A percentile compares a stretch with the other conserved stretches of the same genome.
Evolutionary conservation across 2,329 filamentous ascomycete species (phyloP).

Genomic region (Fusarium udum): DNA sequence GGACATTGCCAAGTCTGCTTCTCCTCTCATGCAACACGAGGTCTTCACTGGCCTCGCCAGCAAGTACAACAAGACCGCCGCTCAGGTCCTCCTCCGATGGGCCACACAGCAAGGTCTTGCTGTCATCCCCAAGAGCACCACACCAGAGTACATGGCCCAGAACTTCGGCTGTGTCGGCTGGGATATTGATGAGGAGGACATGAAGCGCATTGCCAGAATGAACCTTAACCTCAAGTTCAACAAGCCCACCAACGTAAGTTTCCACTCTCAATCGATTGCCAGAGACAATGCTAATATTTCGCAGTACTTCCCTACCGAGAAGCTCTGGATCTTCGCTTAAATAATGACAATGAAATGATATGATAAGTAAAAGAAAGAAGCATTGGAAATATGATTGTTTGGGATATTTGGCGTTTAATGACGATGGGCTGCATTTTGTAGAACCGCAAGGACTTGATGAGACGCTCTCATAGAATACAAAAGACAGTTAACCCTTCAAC

Average conservation of each 20-base stretch:
- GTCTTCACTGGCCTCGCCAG: conserved; percentile 71
- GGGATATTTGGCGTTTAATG: conserved; percentile 43
- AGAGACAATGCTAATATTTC: conserved; percentile 13
- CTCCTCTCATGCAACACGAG: conserved; percentile 76
- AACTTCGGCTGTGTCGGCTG: conserved; percentile 75
- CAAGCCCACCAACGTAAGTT: conserved; percentile 74
- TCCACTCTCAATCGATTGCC: too few species aligned
- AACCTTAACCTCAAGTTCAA: conserved; percentile 78
- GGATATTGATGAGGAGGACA: conserved; percentile 71
- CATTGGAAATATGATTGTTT: conserved; percentile 33
- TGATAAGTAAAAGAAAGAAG: conserved; percentile 33
- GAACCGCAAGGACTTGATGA: conserved; percentile 33
- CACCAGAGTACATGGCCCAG: conserved; percentile 61
- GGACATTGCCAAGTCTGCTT: conserved; percentile 64
- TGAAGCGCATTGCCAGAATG: conserved; percentile 72
- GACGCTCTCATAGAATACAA: conserved; percentile 40
- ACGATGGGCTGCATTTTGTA: conserved; percentile 39
- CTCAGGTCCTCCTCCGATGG: conserved; percentile 88
- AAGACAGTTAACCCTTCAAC: conserved; percentile 33
- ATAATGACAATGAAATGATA: conserved; percentile 22
- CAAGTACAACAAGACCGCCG: conserved; percentile 77
- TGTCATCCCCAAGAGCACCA: conserved; percentile 82
- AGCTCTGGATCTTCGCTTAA: conserved; percentile 68
- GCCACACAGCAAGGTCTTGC: conserved; percentile 83
- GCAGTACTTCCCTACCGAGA: conserved; percentile 65